phyloP scores from a whole-genome alignment of 2,329 filamentous ascomycete species.

The Aspergillus tanneri region DNA sequence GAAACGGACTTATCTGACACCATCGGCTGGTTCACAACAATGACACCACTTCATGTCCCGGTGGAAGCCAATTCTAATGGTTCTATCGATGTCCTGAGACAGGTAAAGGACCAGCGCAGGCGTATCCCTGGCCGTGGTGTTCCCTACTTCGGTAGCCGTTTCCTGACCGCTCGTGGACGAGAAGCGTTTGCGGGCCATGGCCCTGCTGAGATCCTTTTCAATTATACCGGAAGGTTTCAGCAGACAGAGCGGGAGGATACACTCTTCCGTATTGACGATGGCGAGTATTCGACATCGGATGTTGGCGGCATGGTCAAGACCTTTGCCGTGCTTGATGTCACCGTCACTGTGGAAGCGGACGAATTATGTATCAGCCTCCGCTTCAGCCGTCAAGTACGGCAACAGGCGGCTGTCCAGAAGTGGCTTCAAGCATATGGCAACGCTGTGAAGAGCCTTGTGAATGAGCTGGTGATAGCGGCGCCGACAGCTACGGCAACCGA shows the following conservation, averaged over 20 bases:
- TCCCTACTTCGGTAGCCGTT: conserved; percentile 5
- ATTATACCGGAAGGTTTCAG: conserved; percentile 24
- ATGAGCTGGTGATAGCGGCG: too few species aligned
- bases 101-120: background rate
- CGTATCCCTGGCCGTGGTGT: conserved; percentile 6
- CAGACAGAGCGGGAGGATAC: conserved; percentile 12
- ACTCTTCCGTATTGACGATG: background rate
- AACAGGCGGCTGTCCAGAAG: too few species aligned
- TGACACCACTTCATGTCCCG: conserved; percentile 3
- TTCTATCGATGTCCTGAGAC: background rate
- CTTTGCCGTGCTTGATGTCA: background rate
- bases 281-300: background rate
- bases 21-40: conserved; percentile 17
- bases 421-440: too few species aligned
- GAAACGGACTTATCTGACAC: conserved; percentile 11
- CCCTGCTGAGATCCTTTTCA: conserved; percentile 26
- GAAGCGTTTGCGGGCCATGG: conserved; percentile 17
- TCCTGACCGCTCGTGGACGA: background rate
- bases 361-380: too few species aligned
- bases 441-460: too few species aligned
- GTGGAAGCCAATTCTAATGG: background rate
- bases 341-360: background rate
- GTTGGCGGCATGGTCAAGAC: background rate
- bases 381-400: too few species aligned
- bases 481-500: too few species aligned